Base-by-base conservation (phyloP, 345 rosid genomes). In the Brassica juncea region DNA sequence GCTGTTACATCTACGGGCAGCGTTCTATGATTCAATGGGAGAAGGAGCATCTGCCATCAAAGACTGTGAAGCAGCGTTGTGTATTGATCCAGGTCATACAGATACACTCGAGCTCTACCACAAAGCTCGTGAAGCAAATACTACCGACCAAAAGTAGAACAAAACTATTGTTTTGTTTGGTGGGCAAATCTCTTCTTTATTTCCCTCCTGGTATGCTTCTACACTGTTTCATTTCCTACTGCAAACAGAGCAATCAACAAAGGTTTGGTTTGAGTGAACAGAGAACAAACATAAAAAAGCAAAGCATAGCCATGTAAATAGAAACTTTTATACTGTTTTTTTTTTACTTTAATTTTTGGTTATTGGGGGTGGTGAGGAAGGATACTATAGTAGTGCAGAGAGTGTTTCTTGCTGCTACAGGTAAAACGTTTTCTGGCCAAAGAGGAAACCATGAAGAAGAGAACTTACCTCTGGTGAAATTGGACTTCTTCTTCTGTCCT, bases 21-120 rank as follows among this genome's bases (percentile, higher is more conserved):
- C 98, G 63, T 96, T 93, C 81, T 86, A 88, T 7, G 98, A 93
- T 68, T 93, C 98, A 1, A 88, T 88, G 86, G 92, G 97, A 30
- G 87, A 89, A 80, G 68, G 75, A 67, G 55, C 74, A 10, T 84
- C 87, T 30, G 82, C 97, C 1, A 5, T 87, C 12, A 86, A 88
- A 85, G 99, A 96, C 76, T 93, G 97, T 72, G 97, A 92, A 87
- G 99, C 99, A 70, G 99, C 98, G 21, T 90, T 96, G 16, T 89
- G 98, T 75, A 89, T 93, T 64, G 98, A 96, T 66, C 92, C 94
- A 15, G 63, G 60, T 71, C 94, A 89, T 32, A 7, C 72, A 2
- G 97, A 91, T 63, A 83, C 95, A n/a, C 78, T 88, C 5, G 92
- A 90, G 14, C 89, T 96, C 35, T 89, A 86, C 71, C 80, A 79